Evolutionary conservation across 768 basidiomycete species (phyloP), one percentile per base, ranked within the genome.

Genomic region (Podaxis sp.): DNA sequence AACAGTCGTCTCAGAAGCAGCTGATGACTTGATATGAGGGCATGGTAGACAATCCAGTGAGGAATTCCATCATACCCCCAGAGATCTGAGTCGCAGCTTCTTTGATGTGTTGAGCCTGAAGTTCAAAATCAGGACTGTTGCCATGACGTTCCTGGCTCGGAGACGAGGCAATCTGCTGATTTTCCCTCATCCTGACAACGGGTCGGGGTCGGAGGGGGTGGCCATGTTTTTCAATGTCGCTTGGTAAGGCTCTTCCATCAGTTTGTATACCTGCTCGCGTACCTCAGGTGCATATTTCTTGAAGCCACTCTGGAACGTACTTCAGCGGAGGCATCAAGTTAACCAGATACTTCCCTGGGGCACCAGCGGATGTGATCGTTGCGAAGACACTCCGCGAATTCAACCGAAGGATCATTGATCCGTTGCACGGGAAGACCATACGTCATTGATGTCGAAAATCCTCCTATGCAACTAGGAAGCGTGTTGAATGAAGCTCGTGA

Each of bases 241-340:
- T 14, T 40, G 35, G 21, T 35, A 58, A 16, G 48, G 57, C 18
- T 48, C 36, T 27, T 58, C 57, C 14, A 38, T 37, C 21, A 58
- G 3, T 7, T 37, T 46, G 11, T 7, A 21, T 3, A 58, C 5
- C 13, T 23, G 16, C 13, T 47, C 51, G 4, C 38, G n/a, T 9
- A 46, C 9, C 14, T 35, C 14, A 1, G 6, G 51, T 35, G 59
- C 59, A 5, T 25, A 18, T 18, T 23, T 21, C 51, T 36, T 54
- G 38, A 60, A 60, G 16, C 5, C 59, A 60, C 14, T 48, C 35
- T 13, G 59, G 51, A 7, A 60, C 2, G n/a, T 55, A 28, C 28
- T 54, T 40, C 9, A 60, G 53, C 7, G 35, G 7, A 44, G 59
- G 59, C 3, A 60, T 2, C 4, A 55, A 7, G 25, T 60, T 54